Percentiles rank a stretch among this genome's conserved stretches.
These are phyloP conservation scores for Ogataea corticis DNA, from an alignment of 805 yeast genomes.

Conservation along the genomic window DNA sequence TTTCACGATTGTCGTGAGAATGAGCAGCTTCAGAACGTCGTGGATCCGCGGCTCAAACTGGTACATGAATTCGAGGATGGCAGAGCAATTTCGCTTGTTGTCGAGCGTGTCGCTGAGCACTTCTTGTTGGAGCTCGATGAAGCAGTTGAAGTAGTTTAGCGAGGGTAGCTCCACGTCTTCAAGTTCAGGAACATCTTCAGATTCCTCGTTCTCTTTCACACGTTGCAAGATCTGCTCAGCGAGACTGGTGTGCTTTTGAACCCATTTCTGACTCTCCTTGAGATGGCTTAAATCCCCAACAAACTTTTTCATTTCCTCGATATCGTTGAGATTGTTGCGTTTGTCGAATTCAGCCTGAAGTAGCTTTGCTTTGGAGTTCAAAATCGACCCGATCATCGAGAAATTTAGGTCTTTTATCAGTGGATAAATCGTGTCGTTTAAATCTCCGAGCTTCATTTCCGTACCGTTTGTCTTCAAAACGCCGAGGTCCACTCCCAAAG, in stretches of 20 bases:
- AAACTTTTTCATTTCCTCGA: constrained; percentile 66
- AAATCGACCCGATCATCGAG: constrained; percentile 70
- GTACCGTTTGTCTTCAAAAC: constrained; percentile 22
- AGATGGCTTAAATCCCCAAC: constrained; percentile 69
- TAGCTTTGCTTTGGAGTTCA: constrained; percentile 69
- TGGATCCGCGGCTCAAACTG: constrained; percentile 40
- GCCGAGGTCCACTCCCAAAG: constrained; percentile 51
- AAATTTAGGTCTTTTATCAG: constrained; percentile 68
- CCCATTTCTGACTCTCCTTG: constrained; percentile 64
- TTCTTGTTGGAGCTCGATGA: constrained; percentile 68
- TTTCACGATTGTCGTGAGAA: constrained; percentile 60
- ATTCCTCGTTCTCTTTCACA: constrained; percentile 21
- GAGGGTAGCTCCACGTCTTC: constrained; percentile 22
- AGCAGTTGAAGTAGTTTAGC: constrained; percentile 40
- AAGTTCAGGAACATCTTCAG: constrained; percentile 16
- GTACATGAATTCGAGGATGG: constrained; percentile 52
- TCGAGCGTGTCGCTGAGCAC: constrained; percentile 55
- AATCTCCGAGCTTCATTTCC: constrained; percentile 30
- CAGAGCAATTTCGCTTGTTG: constrained; percentile 36
- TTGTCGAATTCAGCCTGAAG: constrained; percentile 69
- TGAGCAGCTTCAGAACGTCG: constrained; percentile 52
- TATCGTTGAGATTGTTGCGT: constrained; percentile 55
- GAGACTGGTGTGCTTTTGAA: constrained; percentile 72
- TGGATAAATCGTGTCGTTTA: constrained; percentile 48
- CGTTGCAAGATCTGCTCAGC: constrained; percentile 60